Base-by-base conservation (phyloP, 2,329 filamentous ascomycete genomes). In the Dactylellina cionopaga region DNA sequence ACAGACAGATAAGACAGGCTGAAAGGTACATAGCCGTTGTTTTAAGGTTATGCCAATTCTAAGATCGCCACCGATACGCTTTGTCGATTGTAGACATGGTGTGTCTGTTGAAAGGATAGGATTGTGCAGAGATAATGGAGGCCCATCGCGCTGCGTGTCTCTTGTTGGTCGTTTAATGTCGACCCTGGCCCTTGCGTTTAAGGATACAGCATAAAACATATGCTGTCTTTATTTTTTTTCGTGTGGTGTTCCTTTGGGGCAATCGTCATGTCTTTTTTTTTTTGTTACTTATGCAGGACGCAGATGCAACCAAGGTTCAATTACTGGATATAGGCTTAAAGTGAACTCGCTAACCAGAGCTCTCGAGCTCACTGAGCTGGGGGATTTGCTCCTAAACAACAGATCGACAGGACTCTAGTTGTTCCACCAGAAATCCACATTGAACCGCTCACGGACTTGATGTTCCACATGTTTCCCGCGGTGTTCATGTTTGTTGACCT, bases 391-490 rank as follows among this genome's bases (percentile, higher is more conserved):
- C 25, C 24, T 15, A 49, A 51, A 9, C 31, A 33, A 49, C 58
- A 75, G 75, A 76, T 76, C 62, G 75, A 76, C 63, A 70, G 39
- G 43, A 55, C 64, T 39, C 63, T 76, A 41, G 75, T 75, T 24
- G 44, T 75, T 39, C 75, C 75, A 41, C 74, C 74, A 5, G 74
- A 65, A 63, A 74, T 75, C 49, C 66, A 75, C 39, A 68, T 75
- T 46, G 71, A 76, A 35, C 54, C 62, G 29, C 54, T 65, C 27
- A 60, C 39, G 46, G 89, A 92, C 78, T 77, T 89, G 9, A 86
- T 87, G 35, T 89, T 90, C 77, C 88, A 91, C 78, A 83, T 87
- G 19, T 85, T 88, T 55, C 90, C 90, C 1, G 84, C 88, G 17
- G 79, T 91, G 13, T 83, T 91, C 46, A 80, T 92, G 54, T 82